Percentiles rank a stretch among this genome's conserved stretches.
phyloP scores from a whole-genome alignment of 2,329 filamentous ascomycete species.

The Verticillium isaacii region DNA sequence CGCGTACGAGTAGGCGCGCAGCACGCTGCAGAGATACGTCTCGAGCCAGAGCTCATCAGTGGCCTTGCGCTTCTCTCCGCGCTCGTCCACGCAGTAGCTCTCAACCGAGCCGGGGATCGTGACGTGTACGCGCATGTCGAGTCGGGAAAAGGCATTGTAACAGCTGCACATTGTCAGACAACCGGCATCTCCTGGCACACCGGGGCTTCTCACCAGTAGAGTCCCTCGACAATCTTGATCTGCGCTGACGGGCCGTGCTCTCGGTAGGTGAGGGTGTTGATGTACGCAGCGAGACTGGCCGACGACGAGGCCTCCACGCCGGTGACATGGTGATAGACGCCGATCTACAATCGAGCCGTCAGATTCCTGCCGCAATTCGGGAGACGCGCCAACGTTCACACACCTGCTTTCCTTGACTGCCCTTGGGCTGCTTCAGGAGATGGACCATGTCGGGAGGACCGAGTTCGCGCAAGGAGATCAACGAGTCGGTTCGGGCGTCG shows the following conservation, averaged over 20 bases:
- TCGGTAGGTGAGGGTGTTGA: conserved; percentile 93
- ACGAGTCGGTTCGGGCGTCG: conserved; percentile 85
- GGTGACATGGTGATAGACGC: conserved; percentile 96
- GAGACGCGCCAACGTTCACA: neutral
- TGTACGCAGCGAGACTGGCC: conserved; percentile 93
- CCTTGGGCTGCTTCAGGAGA: conserved; percentile 69
- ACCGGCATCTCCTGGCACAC: conserved; percentile 14
- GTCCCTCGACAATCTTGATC: conserved; percentile 86
- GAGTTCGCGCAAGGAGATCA: conserved; percentile 82
- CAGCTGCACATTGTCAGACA: conserved; percentile 46
- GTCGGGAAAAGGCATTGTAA: conserved; percentile 97
- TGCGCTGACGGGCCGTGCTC: conserved; percentile 66
- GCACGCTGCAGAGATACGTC: conserved; percentile 91
- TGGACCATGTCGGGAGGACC: conserved; percentile 95
- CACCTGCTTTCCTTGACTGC: conserved; percentile 54
- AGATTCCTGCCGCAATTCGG: neutral
- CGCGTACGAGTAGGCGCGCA: conserved; percentile 93
- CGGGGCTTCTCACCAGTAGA: conserved; percentile 67
- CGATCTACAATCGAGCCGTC: conserved; percentile 50
- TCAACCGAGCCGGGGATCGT: conserved; percentile 95
- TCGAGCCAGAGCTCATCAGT: conserved; percentile 96
- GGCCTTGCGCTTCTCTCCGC: conserved; percentile 88
- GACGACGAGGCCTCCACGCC: conserved; percentile 97
- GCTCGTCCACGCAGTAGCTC: conserved; percentile 95
- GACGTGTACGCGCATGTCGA: conserved; percentile 98